A percentile compares a stretch with the other conserved stretches of the same genome.
phyloP scores from a whole-genome alignment of 345 rosid genomes.

The Alliaria petiolata region DNA sequence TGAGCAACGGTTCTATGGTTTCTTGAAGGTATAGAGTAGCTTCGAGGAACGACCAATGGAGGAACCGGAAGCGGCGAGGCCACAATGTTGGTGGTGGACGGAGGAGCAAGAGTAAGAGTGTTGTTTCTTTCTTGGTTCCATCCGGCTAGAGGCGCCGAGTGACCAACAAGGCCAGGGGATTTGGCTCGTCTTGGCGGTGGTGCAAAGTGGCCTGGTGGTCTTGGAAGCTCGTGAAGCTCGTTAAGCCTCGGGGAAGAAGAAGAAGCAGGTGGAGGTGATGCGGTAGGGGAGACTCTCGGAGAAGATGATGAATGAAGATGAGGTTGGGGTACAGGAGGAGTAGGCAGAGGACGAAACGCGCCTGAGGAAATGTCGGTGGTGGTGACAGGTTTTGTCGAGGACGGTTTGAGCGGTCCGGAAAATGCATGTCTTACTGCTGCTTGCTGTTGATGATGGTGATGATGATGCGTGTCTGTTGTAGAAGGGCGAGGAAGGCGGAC shows the following conservation, averaged over 20 bases:
- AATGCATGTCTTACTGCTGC: slow-evolving; percentile 54
- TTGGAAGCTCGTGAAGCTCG: slow-evolving; percentile 94
- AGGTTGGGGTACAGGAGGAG: slow-evolving; percentile 23
- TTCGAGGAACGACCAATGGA: slow-evolving; percentile 57
- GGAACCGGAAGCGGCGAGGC: slow-evolving; percentile 87
- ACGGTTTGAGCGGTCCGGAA: slow-evolving; percentile 74
- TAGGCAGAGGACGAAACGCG: slow-evolving; percentile 37
- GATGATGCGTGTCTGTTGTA: slow-evolving; percentile 40
- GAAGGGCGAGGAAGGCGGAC: slow-evolving; percentile 59
- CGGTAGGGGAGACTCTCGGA: slow-evolving; percentile 68
- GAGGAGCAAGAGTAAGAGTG: slow-evolving; percentile 35
- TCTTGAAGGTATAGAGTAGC: slow-evolving; percentile 86
- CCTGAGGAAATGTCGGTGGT: slow-evolving; percentile 50
- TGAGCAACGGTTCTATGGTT: slow-evolving; percentile 61
- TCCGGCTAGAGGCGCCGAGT: slow-evolving; percentile 75
- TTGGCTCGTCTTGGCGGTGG: slow-evolving; percentile 50
- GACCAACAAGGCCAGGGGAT: slow-evolving; percentile 51
- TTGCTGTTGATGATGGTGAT: slow-evolving; percentile 37
- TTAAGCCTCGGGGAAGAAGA: slow-evolving; percentile 63
- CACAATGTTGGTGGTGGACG: slow-evolving; percentile 33
- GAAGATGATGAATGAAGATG: slow-evolving; percentile 50
- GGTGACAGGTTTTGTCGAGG: slow-evolving; percentile 44
- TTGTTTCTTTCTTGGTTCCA: slow-evolving; percentile 57
- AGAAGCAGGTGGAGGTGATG: slow-evolving; percentile 86
- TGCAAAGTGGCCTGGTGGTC: slow-evolving; percentile 60